Evolutionary conservation across 163 green algal species (phyloP), one percentile per base, ranked within the genome.

Genomic region (Scenedesmus sp.): DNA sequence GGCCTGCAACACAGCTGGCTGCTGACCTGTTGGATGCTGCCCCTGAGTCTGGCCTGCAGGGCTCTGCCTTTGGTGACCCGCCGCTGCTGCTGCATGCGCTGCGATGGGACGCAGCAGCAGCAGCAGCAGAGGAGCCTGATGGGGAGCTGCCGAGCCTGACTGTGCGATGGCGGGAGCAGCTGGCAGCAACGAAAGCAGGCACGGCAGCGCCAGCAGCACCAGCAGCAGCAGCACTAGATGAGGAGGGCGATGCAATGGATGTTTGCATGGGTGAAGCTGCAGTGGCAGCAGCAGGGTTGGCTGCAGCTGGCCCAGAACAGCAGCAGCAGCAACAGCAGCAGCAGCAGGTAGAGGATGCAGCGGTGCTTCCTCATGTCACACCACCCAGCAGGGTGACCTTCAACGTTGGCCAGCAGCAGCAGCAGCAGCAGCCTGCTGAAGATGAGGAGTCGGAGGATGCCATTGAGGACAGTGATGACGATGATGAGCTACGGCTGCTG

Each of bases 391-490:
- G 7, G 7, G 9, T 64, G 7, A 64, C 59, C 23, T 4, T 52
- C 23, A 52, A 2, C 34, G 34, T 46, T 46, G 34, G 34, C 34
- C 54, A 46, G 55, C 81, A 64, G 20, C 57, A 73, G 57, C 56
- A 67, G 83, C 83, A 88, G 83, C 83, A 88, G 54, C 56, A 67
- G 60, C 18, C 8, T 4, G 23, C 23, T 4, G 83, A 20, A 74
- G 54, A 23, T 62, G 87, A 91, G 18, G 55, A 74, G 20, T 73
- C n/a, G 23, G 87, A 85, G 55, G 87, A 91, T 60, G 67, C 62
- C 16, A 91, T 91, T 74, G 87, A 91, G 52, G 87, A 91, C 54
- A 91, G 87, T 26, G 87, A 91, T 59, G 20, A 86, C 20, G 87
- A 91, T 26, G 5, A 64, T n/a, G 84, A 55, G 15, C 77, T 84